Conservation (phyloP, 805 yeast species). For the Metschnikowia proteae region DNA sequence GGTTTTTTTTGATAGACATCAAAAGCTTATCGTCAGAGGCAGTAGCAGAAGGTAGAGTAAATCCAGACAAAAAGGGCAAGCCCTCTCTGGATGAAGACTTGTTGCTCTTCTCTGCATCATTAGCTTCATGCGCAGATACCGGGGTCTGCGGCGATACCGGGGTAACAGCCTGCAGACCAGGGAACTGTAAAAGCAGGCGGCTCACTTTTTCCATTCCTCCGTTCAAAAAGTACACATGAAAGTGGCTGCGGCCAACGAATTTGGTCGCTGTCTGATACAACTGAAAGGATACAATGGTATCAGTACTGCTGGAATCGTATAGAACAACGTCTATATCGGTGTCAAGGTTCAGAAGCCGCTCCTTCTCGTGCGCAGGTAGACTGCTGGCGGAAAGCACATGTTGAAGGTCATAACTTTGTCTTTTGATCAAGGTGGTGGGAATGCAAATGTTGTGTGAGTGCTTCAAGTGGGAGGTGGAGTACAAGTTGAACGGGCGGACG, state of each 20-base stretch:
- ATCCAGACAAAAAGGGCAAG: conserved; percentile 32
- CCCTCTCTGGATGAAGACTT: conserved; percentile 2
- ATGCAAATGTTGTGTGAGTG: conserved; percentile 38
- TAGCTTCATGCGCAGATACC: conserved; percentile 7
- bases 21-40: conserved; percentile 34
- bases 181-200: conserved; percentile 9
- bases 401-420: conserved; percentile 31
- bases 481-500: conserved; percentile 38
- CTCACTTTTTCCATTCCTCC: conserved; percentile 25
- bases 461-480: conserved; percentile 26
- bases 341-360: conserved; percentile 16
- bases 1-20: conserved; percentile 33
- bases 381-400: conserved; percentile 32
- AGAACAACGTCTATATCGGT: conserved; percentile 23
- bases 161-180: conserved; percentile 11
- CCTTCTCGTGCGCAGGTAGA: conserved; percentile 21
- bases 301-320: conserved; percentile 31
- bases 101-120: neutral
- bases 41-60: conserved; percentile 40
- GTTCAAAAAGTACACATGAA: conserved; percentile 22
- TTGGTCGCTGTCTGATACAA: conserved; percentile 34
- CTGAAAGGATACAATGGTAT: conserved; percentile 20
- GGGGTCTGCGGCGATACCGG: conserved; percentile 12
- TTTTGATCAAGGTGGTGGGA: conserved; percentile 42
- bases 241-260: conserved; percentile 22